Base-by-base conservation (phyloP, 805 yeast species). In the Metschnikowia hibisci region DNA sequence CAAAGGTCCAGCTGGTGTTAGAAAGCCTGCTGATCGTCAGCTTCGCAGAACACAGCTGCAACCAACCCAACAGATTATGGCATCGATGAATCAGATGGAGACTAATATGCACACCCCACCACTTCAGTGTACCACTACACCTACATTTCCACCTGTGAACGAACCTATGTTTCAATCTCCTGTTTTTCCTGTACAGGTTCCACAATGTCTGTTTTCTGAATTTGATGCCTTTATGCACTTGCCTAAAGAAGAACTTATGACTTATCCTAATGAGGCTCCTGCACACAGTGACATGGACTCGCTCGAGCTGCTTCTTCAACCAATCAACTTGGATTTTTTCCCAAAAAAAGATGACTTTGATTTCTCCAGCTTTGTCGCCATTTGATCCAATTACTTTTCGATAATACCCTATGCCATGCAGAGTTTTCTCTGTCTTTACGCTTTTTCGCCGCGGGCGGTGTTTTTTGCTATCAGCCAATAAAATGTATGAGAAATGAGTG, bases 271-370 rank as follows among this genome's bases (percentile, higher is more conserved):
- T n/a, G n/a, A n/a, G n/a, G 12, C 40, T 9, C 23, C 23, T 20
- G 23, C 23, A 20, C 23, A 20, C 23, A 1, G 23, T 3, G 42
- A 30, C 13, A n/a, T 16, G 15, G 48, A 50, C 23, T 35, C 35
- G 28, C 25, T 43, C 35, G 43, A 37, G 18, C 10, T 7, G 28
- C 39, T 50, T 15, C 44, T 46, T n/a, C 42, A 42, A 22, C 47
- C 51, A 4, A 18, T 43, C 30, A 48, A 43, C 41, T 44, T 52
- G 38, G 51, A 43, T 37, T 29, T 38, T n/a, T 40, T 42, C 32
- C 39, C 43, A 4, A n/a, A 51, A 39, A 58, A 53, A 25, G 64
- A 61, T 2, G 66, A 58, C n/a, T 58, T 63, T 40, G 67, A 61
- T 44, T 57, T 61, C 29, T 32, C 39, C 12, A 30, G 33, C 18